Evolutionary conservation across 2,329 filamentous ascomycete species (phyloP).

Genomic region (Boeremia exigua): DNA sequence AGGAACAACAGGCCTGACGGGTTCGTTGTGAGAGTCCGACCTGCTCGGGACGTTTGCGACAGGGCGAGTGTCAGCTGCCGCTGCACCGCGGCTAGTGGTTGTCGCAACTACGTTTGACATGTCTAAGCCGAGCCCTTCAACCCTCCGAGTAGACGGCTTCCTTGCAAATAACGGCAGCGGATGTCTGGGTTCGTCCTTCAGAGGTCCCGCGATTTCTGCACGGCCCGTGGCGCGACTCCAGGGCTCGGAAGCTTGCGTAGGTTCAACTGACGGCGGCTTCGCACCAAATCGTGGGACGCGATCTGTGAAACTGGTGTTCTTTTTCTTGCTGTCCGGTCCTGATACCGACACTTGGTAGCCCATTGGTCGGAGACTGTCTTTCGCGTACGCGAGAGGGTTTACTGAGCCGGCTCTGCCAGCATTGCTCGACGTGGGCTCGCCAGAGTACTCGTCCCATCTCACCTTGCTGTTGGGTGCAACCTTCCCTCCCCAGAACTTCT

Average conservation of each 20-base stretch:
- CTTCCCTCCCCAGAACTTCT: constrained; percentile 48
- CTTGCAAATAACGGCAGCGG: constrained; percentile 61
- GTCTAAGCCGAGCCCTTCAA: constrained; percentile 21
- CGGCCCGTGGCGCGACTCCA: constrained; percentile 79
- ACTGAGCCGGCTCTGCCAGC: constrained; percentile 63
- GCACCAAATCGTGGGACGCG: constrained; percentile 35
- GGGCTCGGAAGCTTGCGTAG: constrained; percentile 54
- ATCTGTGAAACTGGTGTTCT: constrained; percentile 38
- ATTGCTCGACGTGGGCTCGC: constrained; percentile 64
- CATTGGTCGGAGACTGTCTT: constrained; percentile 31
- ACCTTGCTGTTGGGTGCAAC: constrained; percentile 44
- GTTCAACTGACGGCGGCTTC: constrained; percentile 44
- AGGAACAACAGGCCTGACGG: constrained; percentile 52
- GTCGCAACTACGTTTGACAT: constrained; percentile 36
- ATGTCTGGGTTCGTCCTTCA: constrained; percentile 65
- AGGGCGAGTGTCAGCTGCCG: constrained; percentile 37
- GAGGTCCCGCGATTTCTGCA: constrained; percentile 66
- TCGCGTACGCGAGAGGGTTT: constrained; percentile 55
- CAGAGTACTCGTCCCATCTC: constrained; percentile 70
- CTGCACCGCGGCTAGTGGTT: constrained; percentile 25
- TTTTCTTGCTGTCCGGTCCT: constrained; percentile 32
- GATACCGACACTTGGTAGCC: constrained; percentile 45
- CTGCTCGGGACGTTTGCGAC: constrained; percentile 34
- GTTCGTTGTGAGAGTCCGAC: constrained; percentile 41
- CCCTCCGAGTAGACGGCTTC: constrained; percentile 32